These are phyloP conservation scores for Pestalotiopsis fici DNA, from an alignment of 2,329 filamentous ascomycete genomes.

Conservation along the genomic window DNA sequence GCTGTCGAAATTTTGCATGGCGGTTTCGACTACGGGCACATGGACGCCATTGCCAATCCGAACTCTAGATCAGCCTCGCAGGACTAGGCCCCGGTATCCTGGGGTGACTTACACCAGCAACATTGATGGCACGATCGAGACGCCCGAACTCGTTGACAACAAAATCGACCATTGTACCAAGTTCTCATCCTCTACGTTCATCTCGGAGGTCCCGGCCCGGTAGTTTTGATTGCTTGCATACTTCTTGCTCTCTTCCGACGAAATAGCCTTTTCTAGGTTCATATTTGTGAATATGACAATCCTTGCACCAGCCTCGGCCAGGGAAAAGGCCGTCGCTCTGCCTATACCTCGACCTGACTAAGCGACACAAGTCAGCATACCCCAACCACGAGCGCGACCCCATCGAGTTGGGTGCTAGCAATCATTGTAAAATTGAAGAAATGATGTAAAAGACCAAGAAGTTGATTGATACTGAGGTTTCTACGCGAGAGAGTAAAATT, in stretches of 20 bases:
- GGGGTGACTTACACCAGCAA: background rate
- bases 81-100: background rate
- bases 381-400: no score
- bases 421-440: no score
- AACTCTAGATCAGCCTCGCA: background rate
- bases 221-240: slow-evolving; percentile 18
- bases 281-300: slow-evolving; percentile 20
- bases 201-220: background rate
- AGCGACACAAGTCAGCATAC: no score
- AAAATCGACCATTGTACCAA: background rate
- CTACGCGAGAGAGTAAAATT: no score
- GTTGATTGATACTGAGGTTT: no score
- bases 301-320: slow-evolving; percentile 21
- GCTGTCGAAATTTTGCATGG: slow-evolving; percentile 19
- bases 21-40: slow-evolving; percentile 15
- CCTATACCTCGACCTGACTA: slow-evolving; percentile 20
- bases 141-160: background rate
- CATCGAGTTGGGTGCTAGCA: no score
- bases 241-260: slow-evolving; percentile 18
- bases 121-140: background rate
- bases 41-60: slow-evolving; percentile 17
- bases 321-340: slow-evolving; percentile 18
- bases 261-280: slow-evolving; percentile 15
- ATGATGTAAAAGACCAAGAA: no score
- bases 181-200: background rate